Evolutionary conservation across 2,329 filamentous ascomycete species (phyloP).

Genomic region (Xylariaceae sp.): DNA sequence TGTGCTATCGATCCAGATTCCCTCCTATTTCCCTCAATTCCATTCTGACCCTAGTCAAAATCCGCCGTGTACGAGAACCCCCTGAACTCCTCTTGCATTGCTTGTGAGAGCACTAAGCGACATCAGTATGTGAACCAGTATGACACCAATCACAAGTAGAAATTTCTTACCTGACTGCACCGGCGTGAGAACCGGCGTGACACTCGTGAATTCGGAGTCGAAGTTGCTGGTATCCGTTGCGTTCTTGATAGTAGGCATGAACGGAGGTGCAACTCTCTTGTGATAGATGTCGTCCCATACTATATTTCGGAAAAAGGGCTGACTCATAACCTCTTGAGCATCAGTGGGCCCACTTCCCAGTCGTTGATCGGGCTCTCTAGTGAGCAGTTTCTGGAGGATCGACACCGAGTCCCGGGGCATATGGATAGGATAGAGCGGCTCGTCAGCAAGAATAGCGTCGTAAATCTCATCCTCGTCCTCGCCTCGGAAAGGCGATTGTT

Average conservation of each 20-base stretch:
- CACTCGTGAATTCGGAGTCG: conserved; percentile 96
- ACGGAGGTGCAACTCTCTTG: conserved; percentile 88
- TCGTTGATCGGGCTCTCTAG: conserved; percentile 88
- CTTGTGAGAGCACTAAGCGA: conserved; percentile 82
- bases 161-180: conserved; percentile 85
- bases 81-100: conserved; percentile 99
- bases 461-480: conserved; percentile 99
- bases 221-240: conserved; percentile 99
- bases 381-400: conserved; percentile 95
- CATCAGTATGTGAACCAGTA: conserved; percentile 28
- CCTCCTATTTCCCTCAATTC: conserved; percentile 1
- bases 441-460: conserved; percentile 95
- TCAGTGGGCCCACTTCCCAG: conserved; percentile 94
- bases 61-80: conserved; percentile 97
- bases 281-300: conserved; percentile 99
- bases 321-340: conserved; percentile 97
- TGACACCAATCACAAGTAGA: not conserved
- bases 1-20: not conserved
- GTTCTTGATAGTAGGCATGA: conserved; percentile 85
- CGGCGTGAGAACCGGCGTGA: conserved; percentile 94
- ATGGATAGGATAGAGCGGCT: conserved; percentile 96
- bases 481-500: conserved; percentile 97
- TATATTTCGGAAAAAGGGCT: conserved; percentile 96
- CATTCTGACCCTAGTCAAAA: conserved; percentile 63
- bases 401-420: conserved; percentile 98